A percentile compares a stretch with the other conserved stretches of the same genome.
Conservation (phyloP, 73 alveolate genomes). For the Paramecium sonneborni region DNA sequence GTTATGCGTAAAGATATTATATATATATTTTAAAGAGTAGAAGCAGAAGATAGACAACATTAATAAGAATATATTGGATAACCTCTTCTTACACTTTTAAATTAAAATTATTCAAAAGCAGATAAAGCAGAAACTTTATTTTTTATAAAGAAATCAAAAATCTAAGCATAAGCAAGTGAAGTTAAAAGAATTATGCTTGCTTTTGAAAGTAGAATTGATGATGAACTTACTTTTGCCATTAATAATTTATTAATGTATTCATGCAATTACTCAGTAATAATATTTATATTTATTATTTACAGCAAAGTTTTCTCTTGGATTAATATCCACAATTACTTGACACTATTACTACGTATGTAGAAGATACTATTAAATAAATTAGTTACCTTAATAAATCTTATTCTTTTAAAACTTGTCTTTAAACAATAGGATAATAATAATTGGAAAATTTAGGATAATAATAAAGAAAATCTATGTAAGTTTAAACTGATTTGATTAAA, state of each 20-base stretch:
- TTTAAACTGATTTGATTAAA: constrained; percentile 20
- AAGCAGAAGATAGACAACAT: constrained; percentile 46
- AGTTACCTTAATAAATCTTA: constrained; percentile 11
- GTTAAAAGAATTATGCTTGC: constrained; percentile 95
- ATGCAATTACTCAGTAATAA: constrained; percentile 72
- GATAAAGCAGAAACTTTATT: constrained; percentile 15
- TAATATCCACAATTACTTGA: constrained; percentile 60
- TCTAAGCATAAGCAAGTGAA: constrained; percentile 54
- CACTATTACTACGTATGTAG: constrained; percentile 49
- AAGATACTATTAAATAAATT: constrained; percentile 50
- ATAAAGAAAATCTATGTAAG: neutral
- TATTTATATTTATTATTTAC: neutral
- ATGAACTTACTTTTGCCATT: constrained; percentile 97
- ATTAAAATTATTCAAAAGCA: neutral
- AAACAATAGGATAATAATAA: constrained; percentile 8
- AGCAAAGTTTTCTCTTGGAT: constrained; percentile 49
- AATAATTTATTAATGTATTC: constrained; percentile 93
- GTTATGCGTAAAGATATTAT: constrained; percentile 48
- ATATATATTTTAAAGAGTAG: neutral
- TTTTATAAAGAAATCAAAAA: constrained; percentile 54
- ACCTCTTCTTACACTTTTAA: neutral
- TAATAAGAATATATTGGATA: constrained; percentile 30
- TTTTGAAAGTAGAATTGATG: constrained; percentile 95
- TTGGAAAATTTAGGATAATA: neutral
- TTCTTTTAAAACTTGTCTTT: constrained; percentile 15